phyloP scores from a whole-genome alignment of 2,329 filamentous ascomycete genomes.

The Sporothrix phasma region DNA sequence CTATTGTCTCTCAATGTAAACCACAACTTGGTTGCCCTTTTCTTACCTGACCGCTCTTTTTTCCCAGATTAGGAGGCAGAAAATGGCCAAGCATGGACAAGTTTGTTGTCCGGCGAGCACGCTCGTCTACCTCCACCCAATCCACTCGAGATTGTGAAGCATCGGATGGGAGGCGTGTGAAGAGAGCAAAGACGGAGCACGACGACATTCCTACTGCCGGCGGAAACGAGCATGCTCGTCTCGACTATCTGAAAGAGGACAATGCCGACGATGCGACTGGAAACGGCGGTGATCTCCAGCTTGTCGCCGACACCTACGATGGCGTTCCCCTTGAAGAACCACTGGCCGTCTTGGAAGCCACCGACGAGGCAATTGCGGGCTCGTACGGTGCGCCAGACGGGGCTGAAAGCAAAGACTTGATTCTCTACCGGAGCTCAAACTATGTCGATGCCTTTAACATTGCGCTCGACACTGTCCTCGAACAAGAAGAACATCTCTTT shows the following conservation, averaged over 20 bases:
- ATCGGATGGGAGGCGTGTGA: background rate
- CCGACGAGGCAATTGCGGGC: slow-evolving; percentile 13
- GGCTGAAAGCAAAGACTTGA: slow-evolving; percentile 46
- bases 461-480: slow-evolving; percentile 77
- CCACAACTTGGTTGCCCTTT: background rate
- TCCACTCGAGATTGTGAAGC: background rate
- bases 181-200: background rate
- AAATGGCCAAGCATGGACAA: slow-evolving; percentile 13
- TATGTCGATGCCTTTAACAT: slow-evolving; percentile 97
- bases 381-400: background rate
- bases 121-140: background rate
- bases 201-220: background rate
- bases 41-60: no score
- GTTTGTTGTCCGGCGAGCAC: slow-evolving; percentile 7
- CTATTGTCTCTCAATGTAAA: background rate
- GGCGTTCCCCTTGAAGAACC: background rate
- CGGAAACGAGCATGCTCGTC: background rate
- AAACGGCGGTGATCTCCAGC: background rate
- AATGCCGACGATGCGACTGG: background rate
- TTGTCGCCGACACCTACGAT: background rate
- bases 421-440: slow-evolving; percentile 72
- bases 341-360: slow-evolving; percentile 4
- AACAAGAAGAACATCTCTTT: slow-evolving; percentile 83
- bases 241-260: background rate
- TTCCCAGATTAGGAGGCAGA: background rate